Evolutionary conservation across 495 filamentous ascomycete genomes (phyloP).

Genomic region (Polyplosphaeria fusca): DNA sequence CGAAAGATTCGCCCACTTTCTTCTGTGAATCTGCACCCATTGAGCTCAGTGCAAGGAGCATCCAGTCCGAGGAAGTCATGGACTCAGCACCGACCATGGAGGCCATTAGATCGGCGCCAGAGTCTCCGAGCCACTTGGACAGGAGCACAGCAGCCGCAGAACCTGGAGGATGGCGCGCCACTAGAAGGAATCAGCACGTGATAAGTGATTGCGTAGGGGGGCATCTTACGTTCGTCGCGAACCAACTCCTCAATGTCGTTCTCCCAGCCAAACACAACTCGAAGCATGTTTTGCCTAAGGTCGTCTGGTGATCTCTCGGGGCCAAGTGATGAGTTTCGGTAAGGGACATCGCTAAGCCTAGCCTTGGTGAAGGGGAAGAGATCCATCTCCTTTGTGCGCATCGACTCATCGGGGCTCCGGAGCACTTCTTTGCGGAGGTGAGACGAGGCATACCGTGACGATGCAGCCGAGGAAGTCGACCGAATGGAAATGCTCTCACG

Average conservation of each 20-base stretch:
- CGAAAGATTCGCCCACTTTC: conserved; percentile 87
- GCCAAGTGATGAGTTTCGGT: conserved; percentile 64
- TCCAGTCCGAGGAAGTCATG: conserved; percentile 90
- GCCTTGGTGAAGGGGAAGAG: conserved; percentile 68
- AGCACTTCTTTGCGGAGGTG: conserved; percentile 80
- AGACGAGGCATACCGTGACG: conserved; percentile 62
- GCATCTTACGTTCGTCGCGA: conserved; percentile 67
- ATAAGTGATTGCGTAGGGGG: neutral
- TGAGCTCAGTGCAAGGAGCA: conserved; percentile 87
- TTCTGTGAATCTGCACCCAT: conserved; percentile 80
- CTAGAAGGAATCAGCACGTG: conserved; percentile 42
- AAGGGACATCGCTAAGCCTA: conserved; percentile 75
- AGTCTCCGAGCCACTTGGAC: conserved; percentile 88
- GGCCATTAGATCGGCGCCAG: conserved; percentile 77
- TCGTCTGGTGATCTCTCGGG: conserved; percentile 76
- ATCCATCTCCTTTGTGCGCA: conserved; percentile 54
- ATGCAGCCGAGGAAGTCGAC: conserved; percentile 62
- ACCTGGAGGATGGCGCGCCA: conserved; percentile 65
- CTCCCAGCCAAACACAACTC: conserved; percentile 92
- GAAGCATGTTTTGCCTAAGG: conserved; percentile 86
- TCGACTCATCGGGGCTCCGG: conserved; percentile 53
- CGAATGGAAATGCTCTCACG: conserved; percentile 61
- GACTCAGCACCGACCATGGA: conserved; percentile 68
- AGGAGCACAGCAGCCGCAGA: conserved; percentile 76
- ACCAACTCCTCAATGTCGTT: conserved; percentile 80